Conservation (phyloP, 768 basidiomycete genomes). For the Naematelia encephala region DNA sequence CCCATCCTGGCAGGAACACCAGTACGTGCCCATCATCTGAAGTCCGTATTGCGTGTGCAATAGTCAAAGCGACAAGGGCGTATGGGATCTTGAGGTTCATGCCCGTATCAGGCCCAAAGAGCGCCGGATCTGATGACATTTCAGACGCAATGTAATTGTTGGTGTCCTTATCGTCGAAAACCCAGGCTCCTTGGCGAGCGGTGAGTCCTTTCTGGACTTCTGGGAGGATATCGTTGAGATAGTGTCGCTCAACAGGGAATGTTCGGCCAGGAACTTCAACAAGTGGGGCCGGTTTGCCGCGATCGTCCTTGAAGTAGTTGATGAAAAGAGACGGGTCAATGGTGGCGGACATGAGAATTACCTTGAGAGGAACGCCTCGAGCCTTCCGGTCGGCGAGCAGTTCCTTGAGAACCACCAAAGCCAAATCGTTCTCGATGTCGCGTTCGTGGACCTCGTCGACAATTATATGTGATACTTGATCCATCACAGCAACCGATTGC, state of each 20-base stretch:
- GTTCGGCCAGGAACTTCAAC: slow-evolving; percentile 86
- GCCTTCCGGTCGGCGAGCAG: slow-evolving; percentile 70
- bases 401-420: slow-evolving; percentile 83
- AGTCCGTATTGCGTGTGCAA: slow-evolving; percentile 69
- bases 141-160: slow-evolving; percentile 70
- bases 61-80: slow-evolving; percentile 73
- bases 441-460: slow-evolving; percentile 97
- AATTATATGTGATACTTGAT: slow-evolving; percentile 80
- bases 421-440: slow-evolving; percentile 84
- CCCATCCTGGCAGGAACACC: slow-evolving; percentile 61
- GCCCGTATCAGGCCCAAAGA: slow-evolving; percentile 43
- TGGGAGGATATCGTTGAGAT: slow-evolving; percentile 72
- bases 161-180: slow-evolving; percentile 68
- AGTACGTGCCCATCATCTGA: slow-evolving; percentile 82
- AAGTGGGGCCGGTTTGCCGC: slow-evolving; percentile 62
- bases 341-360: slow-evolving; percentile 93
- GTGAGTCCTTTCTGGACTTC: slow-evolving; percentile 52
- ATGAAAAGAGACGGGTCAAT: slow-evolving; percentile 88
- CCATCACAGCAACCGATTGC: slow-evolving; percentile 55
- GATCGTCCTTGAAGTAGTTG: slow-evolving; percentile 66
- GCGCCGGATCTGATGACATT: slow-evolving; percentile 53
- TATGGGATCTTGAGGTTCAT: slow-evolving; percentile 73
- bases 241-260: slow-evolving; percentile 78
- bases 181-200: slow-evolving; percentile 56
- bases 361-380: slow-evolving; percentile 69